Evolutionary conservation across 2,329 filamentous ascomycete species (phyloP).

Genomic region (Emericellopsis cladophorae): DNA sequence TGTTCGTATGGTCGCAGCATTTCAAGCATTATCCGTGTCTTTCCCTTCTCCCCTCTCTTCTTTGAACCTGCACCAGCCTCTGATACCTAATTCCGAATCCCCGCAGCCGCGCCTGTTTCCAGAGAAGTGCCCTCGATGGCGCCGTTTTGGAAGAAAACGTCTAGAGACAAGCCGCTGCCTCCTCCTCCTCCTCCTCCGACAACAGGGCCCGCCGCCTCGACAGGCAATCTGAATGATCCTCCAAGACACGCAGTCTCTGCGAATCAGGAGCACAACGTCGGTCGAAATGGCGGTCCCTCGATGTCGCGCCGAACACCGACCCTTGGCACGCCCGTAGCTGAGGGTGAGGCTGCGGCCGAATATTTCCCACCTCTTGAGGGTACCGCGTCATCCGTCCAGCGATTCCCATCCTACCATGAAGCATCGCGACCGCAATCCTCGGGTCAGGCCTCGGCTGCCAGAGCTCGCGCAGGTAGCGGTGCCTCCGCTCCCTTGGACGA

Average conservation of each 20-base stretch:
- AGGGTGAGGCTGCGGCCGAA: background rate
- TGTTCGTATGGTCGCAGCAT: too few relatives aligned
- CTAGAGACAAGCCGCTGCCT: background rate
- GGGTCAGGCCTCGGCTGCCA: background rate
- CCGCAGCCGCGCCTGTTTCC: too few relatives aligned
- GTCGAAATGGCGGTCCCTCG: background rate
- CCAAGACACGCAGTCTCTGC: too few relatives aligned
- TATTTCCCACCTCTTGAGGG: slow-evolving; percentile 2
- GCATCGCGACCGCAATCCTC: background rate
- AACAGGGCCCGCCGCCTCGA: slow-evolving; percentile 1
- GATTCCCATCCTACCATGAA: background rate
- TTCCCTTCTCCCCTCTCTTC: too few relatives aligned
- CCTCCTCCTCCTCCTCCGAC: background rate
- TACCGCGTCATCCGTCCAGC: background rate
- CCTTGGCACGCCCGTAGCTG: background rate
- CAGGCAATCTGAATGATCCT: background rate
- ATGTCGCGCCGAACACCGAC: background rate
- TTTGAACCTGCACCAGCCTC: too few relatives aligned
- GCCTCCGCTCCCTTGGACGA: background rate
- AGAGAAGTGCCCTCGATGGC: too few relatives aligned
- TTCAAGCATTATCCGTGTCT: too few relatives aligned
- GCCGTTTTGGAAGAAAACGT: too few relatives aligned
- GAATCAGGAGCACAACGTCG: background rate
- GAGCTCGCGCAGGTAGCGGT: background rate
- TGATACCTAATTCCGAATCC: too few relatives aligned